A percentile compares a stretch with the other conserved stretches of the same genome.
These are phyloP conservation scores for Ramalina intermedia DNA, from an alignment of 495 filamentous ascomycete species.

Conservation along the genomic window DNA sequence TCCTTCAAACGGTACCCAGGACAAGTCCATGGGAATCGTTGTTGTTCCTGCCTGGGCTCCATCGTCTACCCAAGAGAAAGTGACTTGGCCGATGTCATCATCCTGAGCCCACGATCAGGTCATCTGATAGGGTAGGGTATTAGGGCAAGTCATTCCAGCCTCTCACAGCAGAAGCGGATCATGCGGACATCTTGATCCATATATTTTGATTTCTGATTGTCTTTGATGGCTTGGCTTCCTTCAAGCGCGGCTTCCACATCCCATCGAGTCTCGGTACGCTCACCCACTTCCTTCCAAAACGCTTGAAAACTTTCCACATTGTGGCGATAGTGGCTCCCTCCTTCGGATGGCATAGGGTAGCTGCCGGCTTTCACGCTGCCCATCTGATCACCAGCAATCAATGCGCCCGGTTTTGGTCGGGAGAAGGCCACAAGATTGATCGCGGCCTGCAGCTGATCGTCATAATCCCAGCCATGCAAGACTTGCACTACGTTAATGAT, in stretches of 20 bases:
- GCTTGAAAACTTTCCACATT: conserved; percentile 23
- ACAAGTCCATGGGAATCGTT: no score
- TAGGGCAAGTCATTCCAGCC: no score
- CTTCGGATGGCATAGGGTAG: conserved; percentile 13
- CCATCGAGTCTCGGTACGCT: conserved; percentile 24
- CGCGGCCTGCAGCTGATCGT: conserved; percentile 33
- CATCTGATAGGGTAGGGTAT: no score
- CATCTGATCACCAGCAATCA: conserved; percentile 6
- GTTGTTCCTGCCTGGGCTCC: no score
- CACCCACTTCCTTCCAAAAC: conserved; percentile 30
- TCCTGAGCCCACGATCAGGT: no score
- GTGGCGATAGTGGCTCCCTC: conserved; percentile 19
- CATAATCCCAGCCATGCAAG: conserved; percentile 44
- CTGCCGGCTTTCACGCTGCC: conserved; percentile 1
- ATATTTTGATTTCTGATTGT: no score
- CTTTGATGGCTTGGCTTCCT: no score
- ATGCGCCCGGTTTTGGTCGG: neutral
- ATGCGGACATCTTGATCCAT: no score
- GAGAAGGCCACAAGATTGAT: conserved; percentile 30
- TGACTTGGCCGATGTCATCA: no score
- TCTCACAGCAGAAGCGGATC: no score
- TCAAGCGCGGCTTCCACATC: neutral
- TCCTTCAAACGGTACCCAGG: no score
- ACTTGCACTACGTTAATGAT: conserved; percentile 41
- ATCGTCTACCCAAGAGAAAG: no score